Evolutionary conservation across 1,284 basidiomycete species (phyloP).

Genomic region (Cutaneotrichosporon curvatum): DNA sequence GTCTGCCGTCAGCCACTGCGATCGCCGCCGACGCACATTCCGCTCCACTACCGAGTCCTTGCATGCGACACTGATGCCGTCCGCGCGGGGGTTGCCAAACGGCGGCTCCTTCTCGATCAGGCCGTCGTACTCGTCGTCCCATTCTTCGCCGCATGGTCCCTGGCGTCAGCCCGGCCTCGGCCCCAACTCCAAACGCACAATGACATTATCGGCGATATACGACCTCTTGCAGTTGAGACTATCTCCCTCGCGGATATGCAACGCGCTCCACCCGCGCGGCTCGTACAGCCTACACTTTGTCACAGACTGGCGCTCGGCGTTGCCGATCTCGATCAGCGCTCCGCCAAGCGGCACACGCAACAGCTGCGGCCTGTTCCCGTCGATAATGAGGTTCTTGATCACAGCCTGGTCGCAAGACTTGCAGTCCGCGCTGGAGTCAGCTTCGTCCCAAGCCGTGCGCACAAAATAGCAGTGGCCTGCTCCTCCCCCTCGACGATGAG

Average conservation of each 20-base stretch:
- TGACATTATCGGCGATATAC: conserved; percentile 38
- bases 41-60: conserved; percentile 43
- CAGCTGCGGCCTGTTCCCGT: conserved; percentile 44
- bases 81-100: conserved; percentile 44
- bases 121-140: conserved; percentile 47
- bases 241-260: conserved; percentile 47
- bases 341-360: conserved; percentile 40
- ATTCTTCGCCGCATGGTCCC: conserved; percentile 48
- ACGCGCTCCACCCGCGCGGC: conserved; percentile 46
- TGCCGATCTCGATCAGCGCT: conserved; percentile 44
- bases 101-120: conserved; percentile 27
- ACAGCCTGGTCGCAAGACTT: conserved; percentile 30
- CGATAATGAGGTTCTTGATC: conserved; percentile 39
- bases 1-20: conserved; percentile 20
- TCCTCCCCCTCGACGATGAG: conserved; percentile 37
- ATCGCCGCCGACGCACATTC: conserved; percentile 32
- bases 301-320: conserved; percentile 40
- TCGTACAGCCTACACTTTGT: conserved; percentile 43
- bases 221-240: conserved; percentile 38
- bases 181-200: conserved; percentile 26
- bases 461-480: conserved; percentile 39
- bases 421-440: conserved; percentile 42
- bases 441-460: conserved; percentile 3
- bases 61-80: conserved; percentile 47
- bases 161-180: conserved; percentile 10